Base-by-base conservation (phyloP, 1,284 basidiomycete genomes). In the Xanthoconium separans region DNA sequence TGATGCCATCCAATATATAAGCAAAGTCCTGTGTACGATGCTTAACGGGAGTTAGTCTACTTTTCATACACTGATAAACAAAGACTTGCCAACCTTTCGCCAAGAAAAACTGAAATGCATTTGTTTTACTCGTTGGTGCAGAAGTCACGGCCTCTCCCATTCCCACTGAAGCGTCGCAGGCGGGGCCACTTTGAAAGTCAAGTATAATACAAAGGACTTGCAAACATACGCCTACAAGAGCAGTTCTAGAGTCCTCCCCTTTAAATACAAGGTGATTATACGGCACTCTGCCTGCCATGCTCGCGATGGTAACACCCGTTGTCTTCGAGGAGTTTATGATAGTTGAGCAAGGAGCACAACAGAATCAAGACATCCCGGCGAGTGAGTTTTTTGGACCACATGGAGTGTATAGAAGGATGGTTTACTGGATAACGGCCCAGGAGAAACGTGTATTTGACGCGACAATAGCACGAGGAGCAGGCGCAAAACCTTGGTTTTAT, bases 201-300 rank as follows among this genome's bases (percentile, higher is more conserved):
- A 95, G 73, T 44, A 93, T 73, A 16, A 85, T 84, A 57, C 87
- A 86, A 20, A 95, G 75, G 6, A 86, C 81, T 70, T 91, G 90
- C 53, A 94, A 74, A 57, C 83, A 89, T 44, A 81, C 82, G 54
- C 83, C 78, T 39, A 93, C 85, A 42, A 94, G 78, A 13, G 79
- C 84, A 8, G 81, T 77, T 60, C 88, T 77, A 20, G 87, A 74
- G 65, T 94, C 91, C 59, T 91, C 91, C 18, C 88, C 88, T 65
- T 92, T 93, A 65, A 91, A 90, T n/a, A 94, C 85, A 9, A 94
- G 80, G 67, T 95, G 91, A 62, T 93, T 93, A 67, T 95, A 95
- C 0, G 93, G 93, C 40, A 95, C 71, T 57, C 84, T 81, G 54
- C 81, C 81, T 24, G 86, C 77, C 73, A 85, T 82, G 37, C 79